Conservation (phyloP, 148 eudicot genomes). For the Rhododendron molle region DNA sequence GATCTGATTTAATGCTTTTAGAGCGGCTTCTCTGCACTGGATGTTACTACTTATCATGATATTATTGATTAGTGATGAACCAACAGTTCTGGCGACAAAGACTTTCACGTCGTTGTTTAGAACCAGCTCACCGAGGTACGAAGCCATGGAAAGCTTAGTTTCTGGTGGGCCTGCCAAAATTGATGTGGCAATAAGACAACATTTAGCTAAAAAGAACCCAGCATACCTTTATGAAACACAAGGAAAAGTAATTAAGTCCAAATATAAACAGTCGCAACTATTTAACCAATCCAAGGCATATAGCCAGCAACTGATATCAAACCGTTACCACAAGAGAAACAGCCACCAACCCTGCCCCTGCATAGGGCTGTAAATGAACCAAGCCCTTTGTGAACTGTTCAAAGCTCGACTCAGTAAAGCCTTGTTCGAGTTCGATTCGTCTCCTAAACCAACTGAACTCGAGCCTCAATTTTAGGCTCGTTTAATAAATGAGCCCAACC, state of each 20-base stretch:
- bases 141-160: slow-evolving; percentile 78
- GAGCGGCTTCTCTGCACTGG: slow-evolving; percentile 66
- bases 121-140: slow-evolving; percentile 76
- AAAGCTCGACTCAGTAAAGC: no score
- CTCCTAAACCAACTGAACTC: no score
- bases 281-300: slow-evolving; percentile 1
- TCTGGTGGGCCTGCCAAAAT: slow-evolving; percentile 63
- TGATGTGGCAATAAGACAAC: background rate
- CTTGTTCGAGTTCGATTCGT: no score
- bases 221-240: background rate
- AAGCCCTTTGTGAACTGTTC: no score
- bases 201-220: slow-evolving; percentile 1
- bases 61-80: slow-evolving; percentile 60
- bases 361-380: no score
- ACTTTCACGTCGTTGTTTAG: slow-evolving; percentile 82
- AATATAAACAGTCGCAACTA: background rate
- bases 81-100: slow-evolving; percentile 61
- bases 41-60: slow-evolving; percentile 59
- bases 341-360: background rate
- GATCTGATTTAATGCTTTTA: slow-evolving; percentile 78
- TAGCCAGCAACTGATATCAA: background rate
- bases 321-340: background rate
- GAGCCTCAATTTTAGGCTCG: no score
- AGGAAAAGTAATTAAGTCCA: background rate
- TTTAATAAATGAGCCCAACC: no score